Percentiles rank a stretch among this genome's conserved stretches.
These are phyloP conservation scores for Phaeomoniella chlamydospora DNA, from an alignment of 2,329 filamentous ascomycete genomes.

Conservation along the genomic window DNA sequence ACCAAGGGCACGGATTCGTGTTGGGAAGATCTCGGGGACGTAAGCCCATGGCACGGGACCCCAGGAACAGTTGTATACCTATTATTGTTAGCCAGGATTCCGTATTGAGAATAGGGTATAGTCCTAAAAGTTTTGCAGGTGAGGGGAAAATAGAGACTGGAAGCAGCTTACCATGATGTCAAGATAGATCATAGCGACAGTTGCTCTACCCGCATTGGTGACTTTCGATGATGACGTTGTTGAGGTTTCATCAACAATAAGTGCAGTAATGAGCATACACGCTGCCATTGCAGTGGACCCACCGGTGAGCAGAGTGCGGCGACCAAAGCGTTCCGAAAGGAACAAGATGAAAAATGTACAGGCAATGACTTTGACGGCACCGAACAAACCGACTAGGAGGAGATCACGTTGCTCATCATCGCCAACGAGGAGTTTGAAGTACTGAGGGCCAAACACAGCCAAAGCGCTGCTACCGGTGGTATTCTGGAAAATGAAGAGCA, in stretches of 20 bases:
- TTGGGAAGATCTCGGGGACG: constrained; percentile 8
- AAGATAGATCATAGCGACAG: constrained; percentile 39
- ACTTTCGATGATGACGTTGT: constrained; percentile 18
- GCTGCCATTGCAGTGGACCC: constrained; percentile 29
- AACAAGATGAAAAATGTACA: constrained; percentile 38
- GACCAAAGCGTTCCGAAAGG: constrained; percentile 36
- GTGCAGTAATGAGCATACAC: constrained; percentile 32
- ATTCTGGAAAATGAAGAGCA: constrained; percentile 37
- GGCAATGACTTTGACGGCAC: constrained; percentile 36
- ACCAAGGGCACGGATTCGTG: constrained; percentile 2
- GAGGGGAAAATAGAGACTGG: too few species aligned
- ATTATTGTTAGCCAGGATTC: too few species aligned
- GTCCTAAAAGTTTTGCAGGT: too few species aligned
- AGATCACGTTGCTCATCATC: constrained; percentile 25
- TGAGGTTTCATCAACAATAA: constrained; percentile 19
- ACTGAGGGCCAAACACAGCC: constrained; percentile 41
- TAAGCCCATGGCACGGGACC: constrained; percentile 1
- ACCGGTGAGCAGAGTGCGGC: constrained; percentile 33
- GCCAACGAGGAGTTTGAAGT: constrained; percentile 36
- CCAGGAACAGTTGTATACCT: not conserved
- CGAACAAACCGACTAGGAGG: constrained; percentile 38
- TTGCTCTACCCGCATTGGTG: constrained; percentile 33
- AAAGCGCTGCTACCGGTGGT: constrained; percentile 40
- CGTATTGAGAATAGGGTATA: too few species aligned
- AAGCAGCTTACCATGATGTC: constrained; percentile 38